A percentile compares a stretch with the other conserved stretches of the same genome.
Conservation (phyloP, 2,329 filamentous ascomycete genomes). For the Xylariaceae sp. region DNA sequence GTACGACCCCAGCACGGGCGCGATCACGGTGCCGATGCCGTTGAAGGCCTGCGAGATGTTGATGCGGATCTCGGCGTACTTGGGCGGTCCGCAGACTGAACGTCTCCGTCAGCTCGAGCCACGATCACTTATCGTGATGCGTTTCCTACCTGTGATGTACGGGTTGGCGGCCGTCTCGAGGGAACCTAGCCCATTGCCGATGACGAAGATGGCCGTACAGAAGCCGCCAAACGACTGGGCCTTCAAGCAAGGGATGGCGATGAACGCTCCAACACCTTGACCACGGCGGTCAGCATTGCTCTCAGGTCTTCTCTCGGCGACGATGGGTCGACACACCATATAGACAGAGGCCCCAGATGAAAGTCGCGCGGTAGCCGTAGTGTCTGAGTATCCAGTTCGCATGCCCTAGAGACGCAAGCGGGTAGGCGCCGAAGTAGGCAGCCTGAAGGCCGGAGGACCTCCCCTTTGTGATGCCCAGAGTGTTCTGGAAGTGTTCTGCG, state of each 20-base stretch:
- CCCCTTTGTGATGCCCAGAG: conserved; percentile 44
- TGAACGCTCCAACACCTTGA: conserved; percentile 44
- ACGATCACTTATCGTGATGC: background rate
- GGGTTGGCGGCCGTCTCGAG: conserved; percentile 74
- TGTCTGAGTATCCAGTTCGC: conserved; percentile 59
- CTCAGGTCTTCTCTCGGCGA: background rate
- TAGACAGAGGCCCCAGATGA: conserved; percentile 59
- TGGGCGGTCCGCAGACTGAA: conserved; percentile 55
- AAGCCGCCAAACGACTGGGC: conserved; percentile 65
- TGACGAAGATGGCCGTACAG: conserved; percentile 64
- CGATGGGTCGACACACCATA: conserved; percentile 43
- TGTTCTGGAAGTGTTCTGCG: conserved; percentile 51
- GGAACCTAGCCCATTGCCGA: conserved; percentile 64
- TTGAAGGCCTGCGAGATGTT: conserved; percentile 73
- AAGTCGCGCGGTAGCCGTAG: conserved; percentile 57
- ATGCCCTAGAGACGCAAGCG: conserved; percentile 54
- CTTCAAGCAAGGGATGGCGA: conserved; percentile 49
- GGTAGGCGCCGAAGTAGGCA: conserved; percentile 61
- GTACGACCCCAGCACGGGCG: conserved; percentile 64
- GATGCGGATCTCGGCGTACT: conserved; percentile 63
- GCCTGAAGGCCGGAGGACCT: conserved; percentile 56
- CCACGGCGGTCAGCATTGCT: conserved; percentile 11
- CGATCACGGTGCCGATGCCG: conserved; percentile 65
- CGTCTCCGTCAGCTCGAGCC: no score
- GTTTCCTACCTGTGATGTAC: conserved; percentile 49